Evolutionary conservation across 2,329 filamentous ascomycete species (phyloP), one percentile per base, ranked within the genome.

Genomic region (Exophiala sideris): DNA sequence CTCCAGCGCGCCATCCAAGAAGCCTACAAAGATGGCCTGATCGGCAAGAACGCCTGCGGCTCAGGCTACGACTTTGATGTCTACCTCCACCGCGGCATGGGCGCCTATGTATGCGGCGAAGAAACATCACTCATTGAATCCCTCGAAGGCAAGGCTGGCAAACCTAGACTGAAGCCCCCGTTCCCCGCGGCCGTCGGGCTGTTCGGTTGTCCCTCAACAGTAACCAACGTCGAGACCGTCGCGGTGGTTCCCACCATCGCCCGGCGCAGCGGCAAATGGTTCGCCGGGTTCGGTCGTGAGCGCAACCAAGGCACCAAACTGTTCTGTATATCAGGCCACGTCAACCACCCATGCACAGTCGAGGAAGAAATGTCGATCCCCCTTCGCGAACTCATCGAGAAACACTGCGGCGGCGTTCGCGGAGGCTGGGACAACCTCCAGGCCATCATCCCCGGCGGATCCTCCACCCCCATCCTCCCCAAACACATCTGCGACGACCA

Each of bases 341-440:
- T 99, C 78, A 99, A 99, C 82, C 95, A 97, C 79, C 94, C 94
- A 50, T 90, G 84, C 73, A 97, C 94, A 1, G 94, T 99, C 57
- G 94, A 99, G 75, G 94, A 99, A 77, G 94, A 99, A 77, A 99
- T 99, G 94, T 95, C 89, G 48, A 99, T 99, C 64, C 88, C 94
- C 40, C 84, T 99, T 57, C 87, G 89, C 41, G 94, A 99, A 75
- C 84, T 99, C 60, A 97, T 99, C 66, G 94, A 99, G 61, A 94
- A 90, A 78, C 94, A 99, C 82, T 97, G 94, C 70, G 94, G 94
- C 71, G 94, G 94, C 73, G 94, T 99, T 48, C 86, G 85, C 66
- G 94, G 94, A 60, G 94, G 94, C 54, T 99, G 94, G 94, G 94
- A 99, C 73, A 99, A 99, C 76, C 81, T 99, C 48, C 85, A 91